Evolutionary conservation across 768 basidiomycete species (phyloP).

Genomic region (Pleurotus tuoliensis): DNA sequence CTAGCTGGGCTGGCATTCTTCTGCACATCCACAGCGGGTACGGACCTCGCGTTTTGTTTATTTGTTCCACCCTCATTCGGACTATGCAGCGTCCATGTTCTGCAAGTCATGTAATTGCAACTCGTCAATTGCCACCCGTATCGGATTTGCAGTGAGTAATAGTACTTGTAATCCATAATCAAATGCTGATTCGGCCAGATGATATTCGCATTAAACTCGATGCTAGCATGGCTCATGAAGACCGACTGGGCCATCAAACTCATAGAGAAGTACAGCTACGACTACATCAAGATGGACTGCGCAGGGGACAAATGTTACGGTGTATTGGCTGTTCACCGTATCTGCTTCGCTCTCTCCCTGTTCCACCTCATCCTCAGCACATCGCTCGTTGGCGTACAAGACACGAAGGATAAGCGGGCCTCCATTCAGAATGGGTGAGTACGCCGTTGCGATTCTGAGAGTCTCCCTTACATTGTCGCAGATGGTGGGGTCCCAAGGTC

Average conservation of each 20-base stretch:
- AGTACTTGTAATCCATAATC: not conserved
- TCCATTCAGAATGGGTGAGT: conserved; percentile 94
- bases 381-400: conserved; percentile 79
- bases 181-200: conserved; percentile 44
- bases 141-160: conserved; percentile 82
- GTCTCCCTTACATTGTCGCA: conserved; percentile 22
- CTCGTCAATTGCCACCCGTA: conserved; percentile 94
- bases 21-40: conserved; percentile 82
- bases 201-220: conserved; percentile 93
- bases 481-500: conserved; percentile 99
- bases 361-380: conserved; percentile 83
- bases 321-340: conserved; percentile 91
- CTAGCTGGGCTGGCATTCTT: conserved; percentile 81
- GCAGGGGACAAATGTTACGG: conserved; percentile 92
- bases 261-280: conserved; percentile 90
- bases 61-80: conserved; percentile 10
- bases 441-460: not conserved
- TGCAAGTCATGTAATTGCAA: conserved; percentile 99
- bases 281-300: conserved; percentile 99
- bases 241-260: conserved; percentile 81
- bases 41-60: not conserved
- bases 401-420: conserved; percentile 89
- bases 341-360: conserved; percentile 91
- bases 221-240: conserved; percentile 96
- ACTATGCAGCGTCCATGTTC: conserved; percentile 79